Evolutionary conservation across 768 basidiomycete species (phyloP).

Genomic region (Rickenella mellea): DNA sequence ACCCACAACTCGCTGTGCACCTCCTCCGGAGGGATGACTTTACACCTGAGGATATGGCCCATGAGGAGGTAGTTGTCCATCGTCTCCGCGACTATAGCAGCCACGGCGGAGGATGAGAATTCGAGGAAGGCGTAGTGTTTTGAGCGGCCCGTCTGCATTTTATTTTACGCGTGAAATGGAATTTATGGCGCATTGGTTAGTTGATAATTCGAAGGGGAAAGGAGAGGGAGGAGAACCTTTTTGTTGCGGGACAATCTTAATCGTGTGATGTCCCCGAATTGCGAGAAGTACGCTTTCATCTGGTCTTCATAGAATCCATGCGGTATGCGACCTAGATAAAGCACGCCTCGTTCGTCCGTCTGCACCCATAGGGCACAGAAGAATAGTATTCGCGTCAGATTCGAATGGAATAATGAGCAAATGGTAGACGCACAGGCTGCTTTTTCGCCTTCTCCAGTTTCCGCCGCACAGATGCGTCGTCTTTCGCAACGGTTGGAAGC

Average conservation of each 20-base stretch:
- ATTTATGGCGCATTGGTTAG: too few relatives aligned
- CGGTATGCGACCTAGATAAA: conserved; percentile 86
- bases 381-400: neutral
- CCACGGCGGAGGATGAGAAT: conserved; percentile 82
- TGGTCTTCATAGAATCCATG: conserved; percentile 98
- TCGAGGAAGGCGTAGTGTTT: conserved; percentile 98
- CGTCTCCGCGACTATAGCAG: conserved; percentile 92
- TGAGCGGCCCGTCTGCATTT: conserved; percentile 93
- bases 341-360: conserved; percentile 68
- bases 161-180: too few relatives aligned
- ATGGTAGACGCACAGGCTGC: conserved; percentile 47
- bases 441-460: conserved; percentile 42
- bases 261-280: conserved; percentile 87
- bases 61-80: conserved; percentile 98
- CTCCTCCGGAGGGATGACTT: conserved; percentile 79
- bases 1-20: conserved; percentile 94
- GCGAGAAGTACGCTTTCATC: conserved; percentile 85
- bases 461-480: conserved; percentile 68
- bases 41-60: conserved; percentile 90
- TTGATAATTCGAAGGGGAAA: neutral
- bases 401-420: neutral
- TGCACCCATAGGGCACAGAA: conserved; percentile 13
- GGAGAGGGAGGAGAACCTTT: conserved; percentile 40
- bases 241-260: conserved; percentile 89
- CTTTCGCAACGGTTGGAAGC: conserved; percentile 82